These are phyloP conservation scores for Salinomyces thailandicus DNA, from an alignment of 2,329 filamentous ascomycete genomes.

Conservation along the genomic window DNA sequence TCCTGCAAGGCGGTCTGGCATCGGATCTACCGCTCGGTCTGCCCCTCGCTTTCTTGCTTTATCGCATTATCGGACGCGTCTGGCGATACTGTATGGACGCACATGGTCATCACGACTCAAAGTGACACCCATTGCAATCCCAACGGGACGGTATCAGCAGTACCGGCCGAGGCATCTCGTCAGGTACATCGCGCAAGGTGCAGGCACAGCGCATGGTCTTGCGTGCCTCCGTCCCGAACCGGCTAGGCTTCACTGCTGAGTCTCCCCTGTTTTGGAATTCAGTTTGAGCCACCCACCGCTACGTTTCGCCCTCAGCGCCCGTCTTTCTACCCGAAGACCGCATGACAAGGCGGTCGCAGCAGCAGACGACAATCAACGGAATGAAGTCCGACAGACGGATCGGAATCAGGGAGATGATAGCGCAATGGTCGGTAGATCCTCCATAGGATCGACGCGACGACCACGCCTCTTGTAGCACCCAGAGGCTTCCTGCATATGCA, in stretches of 20 bases:
- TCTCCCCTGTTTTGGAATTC: constrained; percentile 5
- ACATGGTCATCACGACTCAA: too few relatives aligned
- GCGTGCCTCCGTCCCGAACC: constrained; percentile 2
- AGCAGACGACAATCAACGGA: too few relatives aligned
- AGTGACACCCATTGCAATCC: too few relatives aligned
- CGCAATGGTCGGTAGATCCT: not conserved
- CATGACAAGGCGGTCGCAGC: too few relatives aligned
- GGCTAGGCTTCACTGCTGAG: constrained; percentile 1
- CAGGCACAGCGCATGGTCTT: constrained; percentile 2
- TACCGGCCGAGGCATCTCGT: not conserved
- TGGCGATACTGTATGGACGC: too few relatives aligned
- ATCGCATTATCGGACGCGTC: too few relatives aligned
- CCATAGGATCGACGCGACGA: constrained; percentile 2
- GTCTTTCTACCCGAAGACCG: not conserved
- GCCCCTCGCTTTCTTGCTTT: too few relatives aligned
- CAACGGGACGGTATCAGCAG: too few relatives aligned
- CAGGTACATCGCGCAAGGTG: constrained; percentile 1
- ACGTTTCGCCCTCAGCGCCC: constrained; percentile 5
- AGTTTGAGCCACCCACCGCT: constrained; percentile 1
- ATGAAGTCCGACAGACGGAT: too few relatives aligned
- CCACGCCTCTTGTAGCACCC: constrained; percentile 11
- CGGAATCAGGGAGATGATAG: too few relatives aligned
- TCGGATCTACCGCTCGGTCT: too few relatives aligned
- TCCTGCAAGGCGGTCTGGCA: too few relatives aligned
- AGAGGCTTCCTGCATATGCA: constrained; percentile 10